Evolutionary conservation across 139 green algal genomes (phyloP), one percentile per base, ranked within the genome.

Genomic region (Monoraphidium neglectum): DNA sequence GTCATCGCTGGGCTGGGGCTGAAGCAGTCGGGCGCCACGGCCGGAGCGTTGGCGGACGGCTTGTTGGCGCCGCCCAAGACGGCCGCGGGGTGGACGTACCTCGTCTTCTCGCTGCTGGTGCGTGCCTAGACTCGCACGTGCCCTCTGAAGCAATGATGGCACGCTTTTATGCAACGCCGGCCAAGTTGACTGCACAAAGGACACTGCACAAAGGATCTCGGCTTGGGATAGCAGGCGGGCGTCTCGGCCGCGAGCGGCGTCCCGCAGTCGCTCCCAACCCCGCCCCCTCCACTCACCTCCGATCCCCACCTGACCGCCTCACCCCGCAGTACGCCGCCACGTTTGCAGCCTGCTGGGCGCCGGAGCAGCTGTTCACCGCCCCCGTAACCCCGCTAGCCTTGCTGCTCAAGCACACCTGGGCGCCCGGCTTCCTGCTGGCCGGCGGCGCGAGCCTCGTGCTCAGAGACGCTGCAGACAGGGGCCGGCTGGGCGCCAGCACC

Each of bases 401-500:
- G 13, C 71, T 83, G 30, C 61, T 86, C 16, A 78, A 86, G 68
- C 77, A 79, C 68, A 57, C 74, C 5, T 83, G 77, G 64, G 77
- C 72, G 3, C 62, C 77, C 23, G 86, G 87, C 60, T 84, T 79
- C 13, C 24, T 83, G 24, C 59, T 92, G 47, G 60, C 70, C 0
- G 79, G 53, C 15, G 49, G 68, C 4, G 73, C 81, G 30, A 80
- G 78, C n/a, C 74, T 60, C 56, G 81, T 82, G 24, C 75, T 90
- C 15, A 78, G 79, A 38, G 86, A 92, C 70, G 87, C 87, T 2
- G 74, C 81, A 3, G 63, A 79, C 15, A 76, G 87, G 4, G 77
- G 73, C 6, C 81, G 87, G 32, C 74, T 92, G 28, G 82, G 82
- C 2, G 87, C 87, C 3, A 85, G 68, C 70, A 92, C 87, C 33